Conservation (phyloP, 2,329 filamentous ascomycete genomes). For the Ophioceras dolichostomum region DNA sequence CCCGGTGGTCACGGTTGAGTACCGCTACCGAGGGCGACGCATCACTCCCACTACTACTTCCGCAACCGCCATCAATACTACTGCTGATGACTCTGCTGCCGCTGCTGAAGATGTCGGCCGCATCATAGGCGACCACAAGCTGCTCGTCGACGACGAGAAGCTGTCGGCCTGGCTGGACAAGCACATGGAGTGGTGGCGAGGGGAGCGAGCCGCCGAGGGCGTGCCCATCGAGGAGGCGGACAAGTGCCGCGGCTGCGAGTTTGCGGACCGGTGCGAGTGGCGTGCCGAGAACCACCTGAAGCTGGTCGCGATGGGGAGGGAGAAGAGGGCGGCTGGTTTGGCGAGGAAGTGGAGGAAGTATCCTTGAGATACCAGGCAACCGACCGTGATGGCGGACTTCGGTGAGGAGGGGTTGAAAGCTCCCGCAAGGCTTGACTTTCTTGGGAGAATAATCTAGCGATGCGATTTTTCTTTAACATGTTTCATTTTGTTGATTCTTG, state of each 20-base stretch:
- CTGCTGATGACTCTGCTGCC: too few species aligned
- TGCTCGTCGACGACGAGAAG: conserved; percentile 51
- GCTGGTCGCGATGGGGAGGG: not conserved
- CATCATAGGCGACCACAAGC: conserved; percentile 43
- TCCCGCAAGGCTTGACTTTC: too few species aligned
- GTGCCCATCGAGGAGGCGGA: conserved; percentile 77
- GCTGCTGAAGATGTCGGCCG: conserved; percentile 10
- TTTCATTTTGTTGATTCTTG: too few species aligned
- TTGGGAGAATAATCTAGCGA: too few species aligned
- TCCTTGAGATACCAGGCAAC: too few species aligned
- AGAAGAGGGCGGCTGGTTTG: not conserved
- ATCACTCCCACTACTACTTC: not conserved
- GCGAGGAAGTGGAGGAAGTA: not conserved
- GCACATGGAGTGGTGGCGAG: conserved; percentile 78
- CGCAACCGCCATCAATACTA: not conserved
- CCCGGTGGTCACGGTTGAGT: conserved; percentile 39
- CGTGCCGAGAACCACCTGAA: conserved; percentile 20
- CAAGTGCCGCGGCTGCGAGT: conserved; percentile 79
- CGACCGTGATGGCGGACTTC: too few species aligned
- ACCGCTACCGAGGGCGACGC: conserved; percentile 22
- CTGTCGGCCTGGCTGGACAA: conserved; percentile 54
- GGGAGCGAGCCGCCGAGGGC: conserved; percentile 56
- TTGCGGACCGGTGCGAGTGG: conserved; percentile 68
- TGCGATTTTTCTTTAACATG: too few species aligned
- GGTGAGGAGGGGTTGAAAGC: too few species aligned